Percentiles rank a stretch among this genome's conserved stretches.
phyloP scores from a whole-genome alignment of 1,139 yeast genomes.

The Eremothecium cymbalariae region DNA sequence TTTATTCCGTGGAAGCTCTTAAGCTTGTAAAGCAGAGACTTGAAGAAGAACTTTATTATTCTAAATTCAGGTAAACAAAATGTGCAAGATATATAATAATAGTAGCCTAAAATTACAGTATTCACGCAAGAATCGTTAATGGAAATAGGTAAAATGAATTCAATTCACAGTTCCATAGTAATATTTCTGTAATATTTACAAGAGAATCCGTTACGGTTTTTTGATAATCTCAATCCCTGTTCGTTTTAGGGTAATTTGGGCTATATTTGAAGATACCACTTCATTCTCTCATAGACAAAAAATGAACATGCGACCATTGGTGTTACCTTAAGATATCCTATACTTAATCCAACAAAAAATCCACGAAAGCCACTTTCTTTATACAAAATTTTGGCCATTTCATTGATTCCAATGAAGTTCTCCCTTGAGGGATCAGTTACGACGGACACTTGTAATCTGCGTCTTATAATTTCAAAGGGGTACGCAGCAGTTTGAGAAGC shows the following conservation, averaged over 20 bases:
- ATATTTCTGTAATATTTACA: background rate
- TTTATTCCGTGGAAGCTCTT: slow-evolving; percentile 55
- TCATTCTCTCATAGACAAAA: slow-evolving; percentile 84
- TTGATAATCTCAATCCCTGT: too few species aligned
- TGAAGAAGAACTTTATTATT: slow-evolving; percentile 64
- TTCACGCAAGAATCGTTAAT: background rate
- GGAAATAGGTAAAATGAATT: background rate
- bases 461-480: slow-evolving; percentile 89
- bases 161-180: background rate
- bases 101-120: background rate
- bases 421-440: slow-evolving; percentile 44
- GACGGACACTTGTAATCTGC: slow-evolving; percentile 95
- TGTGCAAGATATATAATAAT: background rate
- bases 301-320: slow-evolving; percentile 98
- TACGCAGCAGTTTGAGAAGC: slow-evolving; percentile 93
- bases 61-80: slow-evolving; percentile 45
- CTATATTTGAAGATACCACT: slow-evolving; percentile 55
- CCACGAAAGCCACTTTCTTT: slow-evolving; percentile 74
- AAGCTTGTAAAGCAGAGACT: slow-evolving; percentile 55
- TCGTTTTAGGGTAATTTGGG: background rate
- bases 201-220: too few species aligned
- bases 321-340: slow-evolving; percentile 87
- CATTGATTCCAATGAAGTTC: slow-evolving; percentile 40
- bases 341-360: slow-evolving; percentile 85
- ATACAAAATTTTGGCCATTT: slow-evolving; percentile 43